These are phyloP conservation scores for Adiantum capillusveneris DNA, from an alignment of 75 land plant genomes.

Conservation along the genomic window DNA sequence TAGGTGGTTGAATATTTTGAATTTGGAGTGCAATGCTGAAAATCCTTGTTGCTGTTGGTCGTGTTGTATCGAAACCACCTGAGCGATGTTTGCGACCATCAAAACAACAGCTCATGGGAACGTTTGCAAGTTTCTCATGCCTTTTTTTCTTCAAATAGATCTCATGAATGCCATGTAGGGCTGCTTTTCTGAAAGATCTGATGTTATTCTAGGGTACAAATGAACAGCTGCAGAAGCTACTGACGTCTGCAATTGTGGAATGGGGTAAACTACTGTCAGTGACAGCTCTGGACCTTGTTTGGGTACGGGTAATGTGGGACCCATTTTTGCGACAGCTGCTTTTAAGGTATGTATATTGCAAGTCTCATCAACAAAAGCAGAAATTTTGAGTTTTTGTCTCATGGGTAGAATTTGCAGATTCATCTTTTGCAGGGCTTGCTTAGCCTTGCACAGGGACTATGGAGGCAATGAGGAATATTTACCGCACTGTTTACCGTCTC, in stretches of 20 bases:
- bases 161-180: no score
- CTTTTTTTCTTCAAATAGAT: no score
- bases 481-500: constrained; percentile 47
- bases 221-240: constrained; percentile 49
- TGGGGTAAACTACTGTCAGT: constrained; percentile 74
- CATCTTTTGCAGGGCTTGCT: constrained; percentile 58
- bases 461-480: constrained; percentile 26
- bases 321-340: constrained; percentile 77
- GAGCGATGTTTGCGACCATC: no score
- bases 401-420: constrained; percentile 34
- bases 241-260: constrained; percentile 55
- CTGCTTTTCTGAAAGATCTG: no score
- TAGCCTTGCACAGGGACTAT: constrained; percentile 19
- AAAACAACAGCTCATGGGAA: no score
- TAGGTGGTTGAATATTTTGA: no score
- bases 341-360: constrained; percentile 45
- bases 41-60: no score
- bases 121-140: no score
- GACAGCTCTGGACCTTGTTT: constrained; percentile 48
- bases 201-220: constrained; percentile 60
- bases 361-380: not conserved
- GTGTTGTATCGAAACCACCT: no score
- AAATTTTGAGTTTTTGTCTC: not conserved
- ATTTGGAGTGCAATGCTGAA: no score
- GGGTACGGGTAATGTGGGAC: constrained; percentile 85